Evolutionary conservation across 495 filamentous ascomycete genomes (phyloP).

Genomic region (Aspergillus incahuasiensis): DNA sequence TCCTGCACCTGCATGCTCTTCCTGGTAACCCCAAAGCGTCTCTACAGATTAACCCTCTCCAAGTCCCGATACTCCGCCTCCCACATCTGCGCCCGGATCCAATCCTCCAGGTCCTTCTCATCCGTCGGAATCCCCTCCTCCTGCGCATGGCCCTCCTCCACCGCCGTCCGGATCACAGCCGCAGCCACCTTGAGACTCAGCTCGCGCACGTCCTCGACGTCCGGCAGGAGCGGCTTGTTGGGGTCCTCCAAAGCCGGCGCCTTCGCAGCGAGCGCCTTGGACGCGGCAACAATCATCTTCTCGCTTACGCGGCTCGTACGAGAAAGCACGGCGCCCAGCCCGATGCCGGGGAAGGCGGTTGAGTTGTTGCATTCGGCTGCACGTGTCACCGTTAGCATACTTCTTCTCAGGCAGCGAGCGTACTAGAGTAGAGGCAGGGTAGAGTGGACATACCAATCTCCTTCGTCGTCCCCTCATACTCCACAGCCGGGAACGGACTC

Average conservation of each 20-base stretch:
- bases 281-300: constrained; percentile 77
- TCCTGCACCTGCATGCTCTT: too few relatives aligned
- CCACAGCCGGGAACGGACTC: constrained; percentile 75
- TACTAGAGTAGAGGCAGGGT: not conserved
- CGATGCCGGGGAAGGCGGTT: constrained; percentile 82
- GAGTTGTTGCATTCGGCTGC: constrained; percentile 89
- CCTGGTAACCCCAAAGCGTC: too few relatives aligned
- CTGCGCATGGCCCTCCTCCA: constrained; percentile 62
- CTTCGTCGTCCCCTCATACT: constrained; percentile 57
- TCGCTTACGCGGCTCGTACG: constrained; percentile 60
- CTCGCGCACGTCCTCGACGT: constrained; percentile 68
- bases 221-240: constrained; percentile 61
- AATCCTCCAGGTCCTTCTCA: constrained; percentile 62
- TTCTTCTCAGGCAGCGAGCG: not conserved
- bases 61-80: constrained; percentile 67
- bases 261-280: constrained; percentile 63
- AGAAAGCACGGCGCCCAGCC: constrained; percentile 70
- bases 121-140: constrained; percentile 38
- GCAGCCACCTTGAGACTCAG: constrained; percentile 75
- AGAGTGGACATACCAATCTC: constrained; percentile 51
- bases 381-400: not conserved
- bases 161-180: constrained; percentile 69
- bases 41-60: constrained; percentile 12
- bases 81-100: constrained; percentile 92
- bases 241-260: constrained; percentile 63